These are phyloP conservation scores for Candida germanica DNA, from an alignment of 805 yeast species.

Conservation along the genomic window DNA sequence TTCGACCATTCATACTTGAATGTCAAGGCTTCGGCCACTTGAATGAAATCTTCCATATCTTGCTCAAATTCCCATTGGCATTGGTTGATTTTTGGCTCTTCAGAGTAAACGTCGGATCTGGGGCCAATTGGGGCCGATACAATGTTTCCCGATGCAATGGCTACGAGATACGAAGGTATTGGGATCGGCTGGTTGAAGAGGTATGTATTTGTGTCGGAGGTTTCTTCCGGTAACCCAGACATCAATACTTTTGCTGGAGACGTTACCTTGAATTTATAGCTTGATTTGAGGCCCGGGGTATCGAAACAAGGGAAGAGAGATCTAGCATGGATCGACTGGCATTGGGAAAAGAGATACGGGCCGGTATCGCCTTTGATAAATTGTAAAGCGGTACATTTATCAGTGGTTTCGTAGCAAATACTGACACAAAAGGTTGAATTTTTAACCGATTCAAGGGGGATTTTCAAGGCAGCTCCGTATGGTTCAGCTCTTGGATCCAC, in stretches of 20 bases:
- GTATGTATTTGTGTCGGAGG: constrained; percentile 16
- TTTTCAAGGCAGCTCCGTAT: constrained; percentile 25
- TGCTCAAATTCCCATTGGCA: constrained; percentile 36
- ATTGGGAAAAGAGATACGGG: constrained; percentile 34
- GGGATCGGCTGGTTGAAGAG: constrained; percentile 33
- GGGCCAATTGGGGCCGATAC: constrained; percentile 31
- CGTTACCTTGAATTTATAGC: constrained; percentile 22
- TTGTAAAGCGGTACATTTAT: constrained; percentile 32
- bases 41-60: constrained; percentile 33
- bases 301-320: constrained; percentile 37
- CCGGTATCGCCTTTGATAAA: constrained; percentile 33
- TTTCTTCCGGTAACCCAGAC: constrained; percentile 26
- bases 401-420: constrained; percentile 26
- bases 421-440: constrained; percentile 11
- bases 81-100: constrained; percentile 22
- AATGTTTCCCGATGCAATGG: constrained; percentile 33
- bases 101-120: constrained; percentile 29
- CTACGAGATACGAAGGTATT: constrained; percentile 32
- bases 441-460: constrained; percentile 10
- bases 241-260: constrained; percentile 26
- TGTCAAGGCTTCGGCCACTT: constrained; percentile 31
- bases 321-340: constrained; percentile 36
- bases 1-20: constrained; percentile 33
- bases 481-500: constrained; percentile 14
- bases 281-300: constrained; percentile 31